Evolutionary conservation across 345 rosid genomes (phyloP).

Genomic region (Rhizophora mangle): DNA sequence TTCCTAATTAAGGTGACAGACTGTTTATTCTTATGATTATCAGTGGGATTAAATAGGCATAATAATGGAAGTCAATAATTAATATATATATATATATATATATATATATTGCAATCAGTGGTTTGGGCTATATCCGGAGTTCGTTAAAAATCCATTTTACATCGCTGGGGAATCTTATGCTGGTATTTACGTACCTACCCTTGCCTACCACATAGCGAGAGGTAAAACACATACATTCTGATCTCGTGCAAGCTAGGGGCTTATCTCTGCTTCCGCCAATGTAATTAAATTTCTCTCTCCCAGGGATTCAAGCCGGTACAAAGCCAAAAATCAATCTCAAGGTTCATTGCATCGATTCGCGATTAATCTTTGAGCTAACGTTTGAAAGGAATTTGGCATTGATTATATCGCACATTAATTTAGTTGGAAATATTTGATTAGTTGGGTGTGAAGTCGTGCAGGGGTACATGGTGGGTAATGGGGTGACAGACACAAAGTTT

Average conservation of each 20-base stretch:
- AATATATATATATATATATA: neutral
- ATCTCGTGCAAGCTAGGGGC: too few relatives aligned
- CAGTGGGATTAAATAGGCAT: neutral
- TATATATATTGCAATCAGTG: constrained; percentile 25
- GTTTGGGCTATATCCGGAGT: constrained; percentile 44
- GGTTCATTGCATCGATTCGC: constrained; percentile 23
- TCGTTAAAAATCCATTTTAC: constrained; percentile 39
- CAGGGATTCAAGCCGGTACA: constrained; percentile 33
- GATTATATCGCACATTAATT: too few relatives aligned
- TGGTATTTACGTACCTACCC: constrained; percentile 43
- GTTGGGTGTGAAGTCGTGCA: neutral
- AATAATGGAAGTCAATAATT: neutral
- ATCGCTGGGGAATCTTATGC: constrained; percentile 50
- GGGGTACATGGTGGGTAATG: constrained; percentile 52
- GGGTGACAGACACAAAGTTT: constrained; percentile 14
- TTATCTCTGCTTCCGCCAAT: neutral
- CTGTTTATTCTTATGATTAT: neutral
- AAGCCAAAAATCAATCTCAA: constrained; percentile 39
- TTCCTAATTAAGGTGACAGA: constrained; percentile 51
- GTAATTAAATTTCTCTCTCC: neutral
- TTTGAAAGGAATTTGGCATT: neutral
- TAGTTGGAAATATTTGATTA: too few relatives aligned
- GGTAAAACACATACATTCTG: constrained; percentile 12
- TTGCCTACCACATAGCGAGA: constrained; percentile 32
- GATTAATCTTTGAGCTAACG: neutral